Evolutionary conservation across 345 rosid genomes (phyloP).

Genomic region (Theobroma cacao): DNA sequence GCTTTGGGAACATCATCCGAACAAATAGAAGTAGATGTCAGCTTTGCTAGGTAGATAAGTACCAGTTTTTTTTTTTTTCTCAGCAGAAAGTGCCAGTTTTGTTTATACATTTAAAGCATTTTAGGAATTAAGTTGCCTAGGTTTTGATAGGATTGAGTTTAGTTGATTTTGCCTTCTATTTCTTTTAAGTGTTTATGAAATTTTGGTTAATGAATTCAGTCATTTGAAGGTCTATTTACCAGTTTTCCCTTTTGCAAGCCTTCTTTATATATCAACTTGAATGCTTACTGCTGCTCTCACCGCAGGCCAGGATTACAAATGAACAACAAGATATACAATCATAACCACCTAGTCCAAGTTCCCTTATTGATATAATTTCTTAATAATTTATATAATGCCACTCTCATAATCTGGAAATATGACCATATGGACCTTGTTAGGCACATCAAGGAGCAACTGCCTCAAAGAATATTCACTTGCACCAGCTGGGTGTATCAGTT

Average conservation of each 20-base stretch:
- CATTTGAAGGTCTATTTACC: too few species aligned
- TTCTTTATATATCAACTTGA: too few species aligned
- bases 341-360: not conserved
- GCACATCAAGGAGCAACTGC: slow-evolving; percentile 75
- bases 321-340: not conserved
- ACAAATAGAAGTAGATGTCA: slow-evolving; percentile 20
- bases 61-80: too few species aligned
- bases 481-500: slow-evolving; percentile 89
- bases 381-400: slow-evolving; percentile 20
- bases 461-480: slow-evolving; percentile 86
- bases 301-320: slow-evolving; percentile 4
- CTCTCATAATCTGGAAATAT: slow-evolving; percentile 96
- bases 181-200: too few species aligned
- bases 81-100: too few species aligned
- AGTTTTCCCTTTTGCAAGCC: too few species aligned
- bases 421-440: slow-evolving; percentile 85
- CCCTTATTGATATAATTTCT: not conserved
- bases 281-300: too few species aligned
- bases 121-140: too few species aligned
- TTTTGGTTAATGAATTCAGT: too few species aligned
- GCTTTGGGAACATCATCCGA: slow-evolving; percentile 17
- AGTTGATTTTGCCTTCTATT: too few species aligned
- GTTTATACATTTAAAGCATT: too few species aligned
- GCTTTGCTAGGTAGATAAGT: not conserved
- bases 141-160: not conserved